phyloP scores from a whole-genome alignment of 2,329 filamentous ascomycete genomes.

The Chaetoscypha palmicola region DNA sequence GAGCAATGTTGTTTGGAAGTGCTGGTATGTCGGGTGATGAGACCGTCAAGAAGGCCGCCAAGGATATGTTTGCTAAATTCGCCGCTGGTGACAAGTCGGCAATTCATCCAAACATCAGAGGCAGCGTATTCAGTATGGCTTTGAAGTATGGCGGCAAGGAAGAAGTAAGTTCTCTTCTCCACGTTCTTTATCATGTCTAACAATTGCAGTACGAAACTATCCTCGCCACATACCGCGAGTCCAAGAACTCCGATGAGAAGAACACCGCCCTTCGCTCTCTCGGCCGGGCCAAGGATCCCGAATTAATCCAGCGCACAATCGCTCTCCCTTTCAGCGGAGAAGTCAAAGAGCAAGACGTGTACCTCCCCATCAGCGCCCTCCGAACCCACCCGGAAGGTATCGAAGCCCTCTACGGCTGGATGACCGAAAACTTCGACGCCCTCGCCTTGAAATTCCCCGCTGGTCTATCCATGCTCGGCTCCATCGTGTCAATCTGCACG shows the following conservation, averaged over 20 bases:
- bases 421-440: conserved; percentile 83
- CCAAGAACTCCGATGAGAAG: conserved; percentile 76
- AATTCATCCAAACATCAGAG: conserved; percentile 85
- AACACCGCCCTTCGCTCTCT: conserved; percentile 83
- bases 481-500: conserved; percentile 75
- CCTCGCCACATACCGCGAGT: conserved; percentile 66
- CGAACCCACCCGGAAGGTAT: conserved; percentile 72
- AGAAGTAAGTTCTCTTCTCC: conserved; percentile 47
- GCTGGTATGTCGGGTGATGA: conserved; percentile 78
- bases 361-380: conserved; percentile 76
- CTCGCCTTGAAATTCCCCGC: conserved; percentile 76
- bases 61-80: conserved; percentile 87
- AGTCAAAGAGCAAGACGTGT: conserved; percentile 91
- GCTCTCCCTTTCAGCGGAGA: conserved; percentile 68
- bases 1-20: conserved; percentile 78
- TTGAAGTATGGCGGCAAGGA: conserved; percentile 78
- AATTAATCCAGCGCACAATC: conserved; percentile 76
- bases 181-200: conserved; percentile 11
- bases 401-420: conserved; percentile 72
- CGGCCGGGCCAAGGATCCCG: conserved; percentile 69
- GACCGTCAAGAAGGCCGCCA: conserved; percentile 68
- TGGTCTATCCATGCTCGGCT: conserved; percentile 78
- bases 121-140: conserved; percentile 78
- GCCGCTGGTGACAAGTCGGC: conserved; percentile 70
- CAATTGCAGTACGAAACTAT: conserved; percentile 61